phyloP scores from a whole-genome alignment of 164 flowering plant species.

The Taxillus chinensis region DNA sequence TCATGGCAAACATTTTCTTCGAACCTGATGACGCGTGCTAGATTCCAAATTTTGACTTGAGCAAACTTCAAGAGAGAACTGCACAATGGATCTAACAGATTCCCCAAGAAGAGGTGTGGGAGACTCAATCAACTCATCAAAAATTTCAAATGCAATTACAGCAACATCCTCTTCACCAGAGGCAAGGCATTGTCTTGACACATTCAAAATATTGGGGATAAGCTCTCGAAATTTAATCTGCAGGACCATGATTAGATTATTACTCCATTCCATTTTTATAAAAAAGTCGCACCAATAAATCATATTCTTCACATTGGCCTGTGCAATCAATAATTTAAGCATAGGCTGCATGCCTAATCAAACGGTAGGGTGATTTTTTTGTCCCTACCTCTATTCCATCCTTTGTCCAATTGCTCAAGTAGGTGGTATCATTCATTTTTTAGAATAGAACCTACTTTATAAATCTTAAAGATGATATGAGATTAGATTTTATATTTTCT shows the following conservation, averaged over 20 bases:
- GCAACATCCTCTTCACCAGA: slow-evolving; percentile 94
- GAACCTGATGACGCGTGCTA: slow-evolving; percentile 89
- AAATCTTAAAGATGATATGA: too few species aligned
- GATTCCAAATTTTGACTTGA: slow-evolving; percentile 72
- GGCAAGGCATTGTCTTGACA: slow-evolving; percentile 78
- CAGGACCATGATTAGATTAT: background rate
- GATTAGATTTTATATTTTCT: too few species aligned
- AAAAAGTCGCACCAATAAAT: too few species aligned
- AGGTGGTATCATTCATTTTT: too few species aligned
- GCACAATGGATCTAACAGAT: slow-evolving; percentile 81
- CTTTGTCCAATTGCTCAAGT: too few species aligned
- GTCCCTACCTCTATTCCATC: too few species aligned
- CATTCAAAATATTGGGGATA: slow-evolving; percentile 86
- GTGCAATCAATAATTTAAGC: too few species aligned
- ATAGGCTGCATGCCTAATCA: too few species aligned
- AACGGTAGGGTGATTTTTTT: too few species aligned
- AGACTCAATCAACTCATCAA: slow-evolving; percentile 96
- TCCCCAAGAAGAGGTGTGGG: slow-evolving; percentile 98
- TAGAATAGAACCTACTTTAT: too few species aligned
- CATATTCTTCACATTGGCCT: too few species aligned
- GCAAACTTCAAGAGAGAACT: slow-evolving; percentile 96
- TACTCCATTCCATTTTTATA: background rate
- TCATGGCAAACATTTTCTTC: background rate
- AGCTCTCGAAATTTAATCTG: slow-evolving; percentile 88
- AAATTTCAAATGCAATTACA: slow-evolving; percentile 86